Base-by-base conservation (phyloP, 2,329 filamentous ascomycete genomes). In the Torrubiellomyces zombiae region DNA sequence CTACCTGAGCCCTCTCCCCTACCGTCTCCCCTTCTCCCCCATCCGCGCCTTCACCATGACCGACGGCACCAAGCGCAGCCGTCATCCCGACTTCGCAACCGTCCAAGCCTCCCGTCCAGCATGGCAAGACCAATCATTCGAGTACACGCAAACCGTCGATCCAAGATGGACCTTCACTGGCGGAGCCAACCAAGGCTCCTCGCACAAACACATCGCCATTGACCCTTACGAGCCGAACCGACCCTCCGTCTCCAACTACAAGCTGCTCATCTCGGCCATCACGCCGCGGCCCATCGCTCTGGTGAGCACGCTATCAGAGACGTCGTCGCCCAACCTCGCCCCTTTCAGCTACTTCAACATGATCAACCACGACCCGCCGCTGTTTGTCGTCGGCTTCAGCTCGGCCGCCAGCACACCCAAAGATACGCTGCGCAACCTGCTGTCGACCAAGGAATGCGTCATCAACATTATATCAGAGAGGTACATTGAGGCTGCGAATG, bases 271-370 rank as follows among this genome's bases (percentile, higher is more conserved):
- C 49, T 79, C 72, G 11, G 72, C 70, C 34, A 69, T 94, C 36
- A 65, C 83, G 10, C 86, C 86, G 1, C 69, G 86, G 9, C 86
- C 86, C 9, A 75, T 94, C 43, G 69, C 65, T 26, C 67, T 75
- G 45, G 43, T 74, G 16, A 67, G 61, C 31, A 68, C 69, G 7
- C 45, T 51, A 13, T 38, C 50, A 4, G 75, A 83, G 40, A 80
- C 78, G 13, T 50, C 41, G 17, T 58, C 34, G 35, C 59, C 45
- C 10, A 95, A 94, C 51, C 62, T 94, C 3, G 81, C 85, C 0
- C 85, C 83, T 0, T 93, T 89, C 50, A 78, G 69, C 43, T 94
- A 89, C 56, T 82, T 83, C 47, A 76, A 82, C 46, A 51, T 93
- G 33, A 62, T 93, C 36, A 72, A 71, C 48, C 78, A 89, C 46